Evolutionary conservation across 78 protist species (phyloP).

Genomic region (Dictyostelium purpureum): DNA sequence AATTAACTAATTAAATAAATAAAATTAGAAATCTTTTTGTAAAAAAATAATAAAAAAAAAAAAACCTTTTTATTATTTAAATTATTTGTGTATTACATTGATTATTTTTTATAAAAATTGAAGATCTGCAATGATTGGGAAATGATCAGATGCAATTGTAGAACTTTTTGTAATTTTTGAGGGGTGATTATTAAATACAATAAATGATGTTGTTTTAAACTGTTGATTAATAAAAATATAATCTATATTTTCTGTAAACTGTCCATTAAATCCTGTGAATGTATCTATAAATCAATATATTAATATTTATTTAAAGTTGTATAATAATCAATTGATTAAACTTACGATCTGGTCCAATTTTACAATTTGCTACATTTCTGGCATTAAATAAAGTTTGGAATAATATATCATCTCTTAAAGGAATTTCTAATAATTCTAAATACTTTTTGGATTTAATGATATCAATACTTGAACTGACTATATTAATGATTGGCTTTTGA

Average conservation of each 20-base stretch:
- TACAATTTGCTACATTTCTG: neutral
- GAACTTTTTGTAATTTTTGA: neutral
- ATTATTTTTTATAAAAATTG: neutral
- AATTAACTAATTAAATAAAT: neutral
- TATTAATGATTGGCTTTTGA: neutral
- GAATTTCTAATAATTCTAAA: neutral
- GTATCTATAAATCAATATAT: too few species aligned
- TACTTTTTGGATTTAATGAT: neutral
- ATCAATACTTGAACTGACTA: neutral
- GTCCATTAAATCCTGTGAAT: slow-evolving; percentile 26
- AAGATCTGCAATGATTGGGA: slow-evolving; percentile 24
- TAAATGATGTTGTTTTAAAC: neutral
- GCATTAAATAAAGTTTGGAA: slow-evolving; percentile 10
- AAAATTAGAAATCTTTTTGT: neutral
- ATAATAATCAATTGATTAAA: too few species aligned
- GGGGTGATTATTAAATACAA: slow-evolving; percentile 1
- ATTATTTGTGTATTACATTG: too few species aligned
- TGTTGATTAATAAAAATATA: slow-evolving; percentile 2
- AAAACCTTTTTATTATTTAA: neutral
- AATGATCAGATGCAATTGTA: slow-evolving; percentile 32
- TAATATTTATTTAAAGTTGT: too few species aligned
- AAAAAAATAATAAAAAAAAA: neutral
- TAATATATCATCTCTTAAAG: neutral
- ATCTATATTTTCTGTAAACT: neutral
- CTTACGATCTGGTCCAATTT: slow-evolving; percentile 25